Percentiles rank a stretch among this genome's conserved stretches.
These are phyloP conservation scores for Hortiboletus campestris DNA, from an alignment of 768 basidiomycete genomes.

Conservation along the genomic window DNA sequence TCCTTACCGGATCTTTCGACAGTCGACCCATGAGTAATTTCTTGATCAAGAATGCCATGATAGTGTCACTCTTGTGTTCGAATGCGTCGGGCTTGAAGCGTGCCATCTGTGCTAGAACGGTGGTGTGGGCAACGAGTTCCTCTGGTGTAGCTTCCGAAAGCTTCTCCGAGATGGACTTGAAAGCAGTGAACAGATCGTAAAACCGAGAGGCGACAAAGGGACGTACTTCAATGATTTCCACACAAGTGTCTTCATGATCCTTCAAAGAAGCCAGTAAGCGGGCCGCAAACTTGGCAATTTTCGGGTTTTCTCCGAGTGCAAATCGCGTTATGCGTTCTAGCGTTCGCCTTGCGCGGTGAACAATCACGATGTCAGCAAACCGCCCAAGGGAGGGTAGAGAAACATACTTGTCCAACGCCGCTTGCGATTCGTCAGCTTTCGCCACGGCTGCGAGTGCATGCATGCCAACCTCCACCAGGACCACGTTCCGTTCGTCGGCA, in stretches of 20 bases:
- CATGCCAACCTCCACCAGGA: constrained; percentile 62
- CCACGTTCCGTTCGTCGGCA: constrained; percentile 56
- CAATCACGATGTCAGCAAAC: background rate
- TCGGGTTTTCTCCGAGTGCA: constrained; percentile 55
- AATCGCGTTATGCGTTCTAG: constrained; percentile 61
- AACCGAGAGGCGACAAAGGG: background rate
- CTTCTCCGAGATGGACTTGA: constrained; percentile 56
- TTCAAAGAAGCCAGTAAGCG: constrained; percentile 64
- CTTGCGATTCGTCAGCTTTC: constrained; percentile 54
- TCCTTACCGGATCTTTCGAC: constrained; percentile 44
- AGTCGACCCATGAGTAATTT: constrained; percentile 62
- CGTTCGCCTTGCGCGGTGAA: constrained; percentile 51
- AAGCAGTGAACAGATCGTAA: background rate
- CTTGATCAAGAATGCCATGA: constrained; percentile 72
- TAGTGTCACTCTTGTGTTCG: constrained; percentile 71
- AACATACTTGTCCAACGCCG: constrained; percentile 66
- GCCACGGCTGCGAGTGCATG: constrained; percentile 74
- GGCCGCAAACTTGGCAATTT: constrained; percentile 84
- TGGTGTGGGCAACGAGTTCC: constrained; percentile 60
- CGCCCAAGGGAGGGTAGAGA: background rate
- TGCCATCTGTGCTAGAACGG: constrained; percentile 74
- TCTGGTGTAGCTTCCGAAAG: constrained; percentile 50
- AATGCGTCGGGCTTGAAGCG: constrained; percentile 68
- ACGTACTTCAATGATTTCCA: constrained; percentile 63
- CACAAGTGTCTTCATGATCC: constrained; percentile 49